These are phyloP conservation scores for Crithidia brevicula DNA, from an alignment of 208 protist genomes.

Conservation along the genomic window DNA sequence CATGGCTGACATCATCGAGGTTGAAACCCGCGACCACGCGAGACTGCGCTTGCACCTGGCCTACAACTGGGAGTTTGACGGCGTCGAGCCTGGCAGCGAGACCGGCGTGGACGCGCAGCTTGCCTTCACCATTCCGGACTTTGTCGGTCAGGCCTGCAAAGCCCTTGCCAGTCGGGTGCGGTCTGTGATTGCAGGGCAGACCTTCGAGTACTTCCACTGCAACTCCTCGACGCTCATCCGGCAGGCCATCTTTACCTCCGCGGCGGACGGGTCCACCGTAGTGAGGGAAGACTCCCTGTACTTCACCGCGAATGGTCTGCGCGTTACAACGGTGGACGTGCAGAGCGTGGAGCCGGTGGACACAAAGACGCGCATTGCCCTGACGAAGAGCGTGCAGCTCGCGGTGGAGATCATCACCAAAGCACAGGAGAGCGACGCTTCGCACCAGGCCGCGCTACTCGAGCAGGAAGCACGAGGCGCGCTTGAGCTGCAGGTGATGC, in stretches of 20 bases:
- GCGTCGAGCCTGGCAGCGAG: slow-evolving; percentile 5
- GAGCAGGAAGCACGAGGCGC: slow-evolving; percentile 80
- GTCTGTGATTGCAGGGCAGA: slow-evolving; percentile 81
- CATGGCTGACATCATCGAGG: slow-evolving; percentile 93
- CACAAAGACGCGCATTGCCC: slow-evolving; percentile 77
- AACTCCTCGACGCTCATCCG: slow-evolving; percentile 94
- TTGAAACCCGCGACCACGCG: slow-evolving; percentile 96
- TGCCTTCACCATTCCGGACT: slow-evolving; percentile 95
- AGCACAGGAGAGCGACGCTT: slow-evolving; percentile 86
- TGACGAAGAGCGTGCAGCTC: slow-evolving; percentile 91
- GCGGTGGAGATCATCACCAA: slow-evolving; percentile 94
- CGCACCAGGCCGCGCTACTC: slow-evolving; percentile 72
- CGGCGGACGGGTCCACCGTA: slow-evolving; percentile 40
- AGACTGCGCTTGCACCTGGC: slow-evolving; percentile 91
- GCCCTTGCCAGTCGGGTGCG: slow-evolving; percentile 94
- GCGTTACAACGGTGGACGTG: slow-evolving; percentile 95
- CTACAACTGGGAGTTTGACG: slow-evolving; percentile 97
- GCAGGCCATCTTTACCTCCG: slow-evolving; percentile 87
- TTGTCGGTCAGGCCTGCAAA: slow-evolving; percentile 96
- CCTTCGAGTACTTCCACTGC: slow-evolving; percentile 97
- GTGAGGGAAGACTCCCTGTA: slow-evolving; percentile 48
- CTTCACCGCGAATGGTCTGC: slow-evolving; percentile 91
- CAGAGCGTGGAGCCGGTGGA: slow-evolving; percentile 95
- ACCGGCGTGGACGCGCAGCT: slow-evolving; percentile 25
- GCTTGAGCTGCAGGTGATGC: slow-evolving; percentile 78